Base-by-base conservation (phyloP, 805 yeast genomes). In the Candida patagonica region DNA sequence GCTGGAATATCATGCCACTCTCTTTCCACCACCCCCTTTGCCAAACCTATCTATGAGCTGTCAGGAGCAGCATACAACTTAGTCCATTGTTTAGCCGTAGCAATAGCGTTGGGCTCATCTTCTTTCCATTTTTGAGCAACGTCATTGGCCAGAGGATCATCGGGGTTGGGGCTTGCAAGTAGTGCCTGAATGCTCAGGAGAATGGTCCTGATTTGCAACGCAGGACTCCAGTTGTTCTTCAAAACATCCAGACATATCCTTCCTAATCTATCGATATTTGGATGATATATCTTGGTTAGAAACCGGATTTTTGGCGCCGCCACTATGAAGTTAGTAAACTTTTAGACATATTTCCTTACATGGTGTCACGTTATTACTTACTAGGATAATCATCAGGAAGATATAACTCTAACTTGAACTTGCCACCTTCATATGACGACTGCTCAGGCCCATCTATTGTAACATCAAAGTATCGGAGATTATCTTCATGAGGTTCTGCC, bases 81-180 rank as follows among this genome's bases (percentile, higher is more conserved):
- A 0, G 89, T 81, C 89, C 88, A 81, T 48, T 77, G 79, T 48
- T 55, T 65, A 6, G 97, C 98, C 17, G 81, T 87, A 10, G 65
- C 72, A 40, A 87, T 78, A 17, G 97, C 98, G 45, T 68, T 68
- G 30, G 70, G 66, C 61, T 87, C 94, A 53, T 92, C 76, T 48
- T 76, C 80, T 56, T 89, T 81, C 96, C 98, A 92, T 46, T 83
- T 89, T 51, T 86, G 88, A 2, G 98, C 98, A 30, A 92, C 98
- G 50, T 92, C 97, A 55, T 92, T 92, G 15, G 97, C 97, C 50
- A 92, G 70, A 1, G 98, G 98, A 62, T 92, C 98, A 58, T 92
- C 95, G 2, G 98, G 98, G 54, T 92, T 92, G 8, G 98, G 98
- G 4, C 95, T 87, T 2, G 95, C 95, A 38, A 92, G 65, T 42